Evolutionary conservation across 768 basidiomycete genomes (phyloP).

Genomic region (Lactifluus pinguis): DNA sequence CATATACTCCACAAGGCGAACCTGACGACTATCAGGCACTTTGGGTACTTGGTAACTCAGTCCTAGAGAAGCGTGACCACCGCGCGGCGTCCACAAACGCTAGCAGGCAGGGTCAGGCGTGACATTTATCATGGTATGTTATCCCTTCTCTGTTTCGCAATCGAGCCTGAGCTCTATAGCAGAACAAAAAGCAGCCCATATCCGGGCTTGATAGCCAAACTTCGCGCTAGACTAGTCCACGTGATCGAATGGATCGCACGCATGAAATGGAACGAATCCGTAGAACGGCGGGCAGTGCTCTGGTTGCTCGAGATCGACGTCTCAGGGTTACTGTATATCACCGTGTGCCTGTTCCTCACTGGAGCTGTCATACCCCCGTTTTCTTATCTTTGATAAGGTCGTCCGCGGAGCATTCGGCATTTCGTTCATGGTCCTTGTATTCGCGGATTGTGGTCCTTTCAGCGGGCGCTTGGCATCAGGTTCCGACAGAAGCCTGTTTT

Average conservation of each 20-base stretch:
- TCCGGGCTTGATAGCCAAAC: background rate
- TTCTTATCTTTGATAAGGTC: background rate
- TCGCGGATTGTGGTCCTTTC: background rate
- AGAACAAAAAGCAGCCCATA: slow-evolving; percentile 7
- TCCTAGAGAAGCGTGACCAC: slow-evolving; percentile 2
- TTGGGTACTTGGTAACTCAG: slow-evolving; percentile 7
- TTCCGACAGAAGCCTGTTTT: slow-evolving; percentile 2
- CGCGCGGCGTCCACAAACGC: slow-evolving; percentile 3
- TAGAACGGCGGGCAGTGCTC: slow-evolving; percentile 3
- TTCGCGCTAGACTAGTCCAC: background rate
- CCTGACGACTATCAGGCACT: background rate
- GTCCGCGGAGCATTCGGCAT: background rate
- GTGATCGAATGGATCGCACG: slow-evolving; percentile 9
- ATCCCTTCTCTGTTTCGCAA: slow-evolving; percentile 2
- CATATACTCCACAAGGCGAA: background rate
- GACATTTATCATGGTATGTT: slow-evolving; percentile 9
- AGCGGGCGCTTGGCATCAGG: slow-evolving; percentile 6
- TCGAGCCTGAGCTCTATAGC: slow-evolving; percentile 10
- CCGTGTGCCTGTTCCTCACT: background rate
- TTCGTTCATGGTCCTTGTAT: background rate
- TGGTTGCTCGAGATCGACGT: slow-evolving; percentile 10
- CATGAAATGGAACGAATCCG: slow-evolving; percentile 11
- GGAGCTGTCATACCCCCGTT: background rate
- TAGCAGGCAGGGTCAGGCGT: slow-evolving; percentile 10
- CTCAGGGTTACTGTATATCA: slow-evolving; percentile 1